phyloP scores from a whole-genome alignment of 2,329 filamentous ascomycete genomes.

The Phyllosticta capitalensis region DNA sequence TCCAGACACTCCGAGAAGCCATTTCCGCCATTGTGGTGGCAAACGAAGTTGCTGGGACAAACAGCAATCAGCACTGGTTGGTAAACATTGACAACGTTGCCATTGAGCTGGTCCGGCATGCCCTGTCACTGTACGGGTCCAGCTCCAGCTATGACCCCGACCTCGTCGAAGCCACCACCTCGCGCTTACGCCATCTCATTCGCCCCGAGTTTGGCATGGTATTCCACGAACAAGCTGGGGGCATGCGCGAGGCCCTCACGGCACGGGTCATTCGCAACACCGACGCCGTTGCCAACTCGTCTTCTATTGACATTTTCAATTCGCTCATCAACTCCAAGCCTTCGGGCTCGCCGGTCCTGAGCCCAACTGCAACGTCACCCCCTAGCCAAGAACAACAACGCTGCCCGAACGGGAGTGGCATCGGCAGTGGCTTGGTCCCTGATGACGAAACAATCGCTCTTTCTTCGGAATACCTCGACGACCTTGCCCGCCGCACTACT shows the following conservation, averaged over 20 bases:
- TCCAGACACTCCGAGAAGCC: slow-evolving; percentile 21
- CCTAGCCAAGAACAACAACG: not conserved
- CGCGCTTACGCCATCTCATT: slow-evolving; percentile 24
- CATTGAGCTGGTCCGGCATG: slow-evolving; percentile 36
- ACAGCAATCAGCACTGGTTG: slow-evolving; percentile 27
- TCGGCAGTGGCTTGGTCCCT: slow-evolving; percentile 5
- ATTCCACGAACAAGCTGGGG: slow-evolving; percentile 23
- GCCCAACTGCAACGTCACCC: not conserved
- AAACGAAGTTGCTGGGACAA: slow-evolving; percentile 13
- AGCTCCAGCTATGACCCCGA: slow-evolving; percentile 22
- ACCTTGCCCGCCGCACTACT: slow-evolving; percentile 67
- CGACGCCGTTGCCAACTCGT: slow-evolving; percentile 25
- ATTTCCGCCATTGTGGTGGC: slow-evolving; percentile 31
- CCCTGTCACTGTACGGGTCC: slow-evolving; percentile 25
- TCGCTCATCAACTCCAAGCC: slow-evolving; percentile 22
- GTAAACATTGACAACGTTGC: slow-evolving; percentile 35
- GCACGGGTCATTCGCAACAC: slow-evolving; percentile 19
- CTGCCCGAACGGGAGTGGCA: not conserved
- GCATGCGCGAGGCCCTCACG: slow-evolving; percentile 20
- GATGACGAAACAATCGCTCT: not conserved
- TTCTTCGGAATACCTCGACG: slow-evolving; percentile 37
- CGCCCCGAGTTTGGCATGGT: slow-evolving; percentile 19
- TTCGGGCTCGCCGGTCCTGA: slow-evolving; percentile 10
- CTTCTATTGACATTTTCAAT: slow-evolving; percentile 37
- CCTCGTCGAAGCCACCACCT: slow-evolving; percentile 25